Evolutionary conservation across 495 filamentous ascomycete genomes (phyloP), one percentile per base, ranked within the genome.

Genomic region (Xylaria bambusicola): DNA sequence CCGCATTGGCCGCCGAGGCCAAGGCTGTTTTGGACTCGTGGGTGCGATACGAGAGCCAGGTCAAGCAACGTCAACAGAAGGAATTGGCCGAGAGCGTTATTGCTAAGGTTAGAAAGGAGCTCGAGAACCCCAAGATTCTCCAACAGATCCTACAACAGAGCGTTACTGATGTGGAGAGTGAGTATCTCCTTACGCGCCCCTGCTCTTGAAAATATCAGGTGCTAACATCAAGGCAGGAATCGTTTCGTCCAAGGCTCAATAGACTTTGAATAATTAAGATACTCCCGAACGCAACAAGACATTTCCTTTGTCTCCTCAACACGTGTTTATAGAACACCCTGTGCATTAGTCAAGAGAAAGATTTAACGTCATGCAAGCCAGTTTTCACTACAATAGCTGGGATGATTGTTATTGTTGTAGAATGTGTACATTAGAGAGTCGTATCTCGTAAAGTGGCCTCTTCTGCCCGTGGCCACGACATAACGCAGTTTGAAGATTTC

Each of bases 11-110:
- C 26, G 76, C 83, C 55, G 95, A 99, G 84, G 95, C 93, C 63
- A 98, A 97, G 86, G 68, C 82, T 49, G 93, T 97, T 35, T 86
- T 99, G 55, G 94, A 99, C 73, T 97, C 92, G 51, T 98, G 95
- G 94, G 92, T 97, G 57, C 86, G 94, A 68, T 99, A 99, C 76
- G 94, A 99, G 82, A 82, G 88, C 58, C 94, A 98, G 81, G 92
- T 98, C 69, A 99, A 97, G 89, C 88, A 92, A 80, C 86, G 94
- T 71, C 91, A 98, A 81, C 94, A 99, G 84, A 87, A 82, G 74
- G 94, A 99, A 84, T 84, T 99, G 64, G 91, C 94, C 53, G 88
- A 97, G 72, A 82, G 77, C 72, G 80, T 99, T 75, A 98, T 99
- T 66, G 85, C 85, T 76, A 99, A 96, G 86, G 93, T 97, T 67